Evolutionary conservation across 257 asterid genomes (phyloP).

Genomic region (Nicotiana attenuata): DNA sequence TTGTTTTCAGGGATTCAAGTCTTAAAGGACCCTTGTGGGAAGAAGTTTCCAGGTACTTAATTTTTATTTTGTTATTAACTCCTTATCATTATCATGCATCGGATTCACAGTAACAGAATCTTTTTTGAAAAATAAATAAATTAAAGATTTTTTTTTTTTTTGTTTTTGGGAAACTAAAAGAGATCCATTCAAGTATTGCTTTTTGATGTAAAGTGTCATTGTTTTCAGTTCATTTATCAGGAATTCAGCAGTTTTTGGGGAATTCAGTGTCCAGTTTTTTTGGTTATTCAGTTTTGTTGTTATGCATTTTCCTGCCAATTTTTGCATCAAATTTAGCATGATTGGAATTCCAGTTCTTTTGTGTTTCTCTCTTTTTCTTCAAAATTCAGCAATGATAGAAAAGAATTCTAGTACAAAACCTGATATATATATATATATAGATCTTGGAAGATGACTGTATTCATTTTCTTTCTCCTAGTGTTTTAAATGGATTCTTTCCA

Average conservation of each 20-base stretch:
- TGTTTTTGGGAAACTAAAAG: not conserved
- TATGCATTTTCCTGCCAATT: conserved; percentile 43
- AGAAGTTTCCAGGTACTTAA: conserved; percentile 61
- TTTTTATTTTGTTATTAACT: not conserved
- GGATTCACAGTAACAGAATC: not conserved
- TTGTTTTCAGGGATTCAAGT: conserved; percentile 63
- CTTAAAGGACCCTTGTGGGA: conserved; percentile 95
- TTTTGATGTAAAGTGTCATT: conserved; percentile 10
- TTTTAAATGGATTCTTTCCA: not conserved
- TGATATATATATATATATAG: too few species aligned
- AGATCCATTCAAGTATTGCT: conserved; percentile 20
- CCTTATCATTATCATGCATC: not conserved
- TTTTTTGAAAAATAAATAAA: not conserved
- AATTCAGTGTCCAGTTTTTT: conserved; percentile 36
- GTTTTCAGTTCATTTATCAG: conserved; percentile 30
- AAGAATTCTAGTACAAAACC: not conserved
- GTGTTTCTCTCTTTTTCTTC: not conserved
- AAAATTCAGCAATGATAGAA: not conserved
- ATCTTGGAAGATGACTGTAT: not conserved
- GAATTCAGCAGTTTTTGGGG: conserved; percentile 55
- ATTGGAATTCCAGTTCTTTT: not conserved
- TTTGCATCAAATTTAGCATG: conserved; percentile 16
- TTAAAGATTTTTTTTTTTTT: too few species aligned
- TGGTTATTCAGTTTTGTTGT: conserved; percentile 31
- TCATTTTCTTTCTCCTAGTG: not conserved